Conservation (phyloP, 176 grass and related monocot genomes). For the Oropetium thomaeum region DNA sequence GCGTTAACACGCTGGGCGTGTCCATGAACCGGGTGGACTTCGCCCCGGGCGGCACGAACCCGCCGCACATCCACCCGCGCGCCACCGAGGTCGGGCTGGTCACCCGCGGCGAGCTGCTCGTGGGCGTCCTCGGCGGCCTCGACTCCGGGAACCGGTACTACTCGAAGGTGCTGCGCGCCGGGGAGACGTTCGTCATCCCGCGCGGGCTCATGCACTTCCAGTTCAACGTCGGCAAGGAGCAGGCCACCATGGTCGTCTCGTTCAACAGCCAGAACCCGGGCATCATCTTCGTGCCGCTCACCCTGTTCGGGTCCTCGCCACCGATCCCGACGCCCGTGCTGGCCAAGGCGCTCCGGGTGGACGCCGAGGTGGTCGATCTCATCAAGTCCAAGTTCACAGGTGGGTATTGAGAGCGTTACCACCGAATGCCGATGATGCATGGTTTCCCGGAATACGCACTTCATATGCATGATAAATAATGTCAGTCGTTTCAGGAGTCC, state of each 20-base stretch:
- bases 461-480: background rate
- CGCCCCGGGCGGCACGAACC: constrained; percentile 55
- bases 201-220: constrained; percentile 68
- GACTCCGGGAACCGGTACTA: constrained; percentile 40
- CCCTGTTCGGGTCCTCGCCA: constrained; percentile 55
- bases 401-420: background rate
- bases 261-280: constrained; percentile 70
- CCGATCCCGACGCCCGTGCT: constrained; percentile 55
- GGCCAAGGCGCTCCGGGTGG: constrained; percentile 48
- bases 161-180: constrained; percentile 47
- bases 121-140: constrained; percentile 45
- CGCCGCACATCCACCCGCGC: constrained; percentile 58
- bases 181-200: constrained; percentile 57
- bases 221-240: constrained; percentile 46
- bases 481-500: background rate
- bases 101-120: constrained; percentile 37
- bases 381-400: constrained; percentile 58
- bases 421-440: too few species aligned
- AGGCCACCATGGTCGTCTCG: constrained; percentile 39
- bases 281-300: constrained; percentile 32
- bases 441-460: too few species aligned
- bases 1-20: constrained; percentile 59
- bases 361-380: constrained; percentile 31
- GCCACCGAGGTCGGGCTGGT: constrained; percentile 50
- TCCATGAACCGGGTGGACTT: constrained; percentile 80